phyloP scores from a whole-genome alignment of 805 yeast genomes.

The Kurtzmaniella fragi region DNA sequence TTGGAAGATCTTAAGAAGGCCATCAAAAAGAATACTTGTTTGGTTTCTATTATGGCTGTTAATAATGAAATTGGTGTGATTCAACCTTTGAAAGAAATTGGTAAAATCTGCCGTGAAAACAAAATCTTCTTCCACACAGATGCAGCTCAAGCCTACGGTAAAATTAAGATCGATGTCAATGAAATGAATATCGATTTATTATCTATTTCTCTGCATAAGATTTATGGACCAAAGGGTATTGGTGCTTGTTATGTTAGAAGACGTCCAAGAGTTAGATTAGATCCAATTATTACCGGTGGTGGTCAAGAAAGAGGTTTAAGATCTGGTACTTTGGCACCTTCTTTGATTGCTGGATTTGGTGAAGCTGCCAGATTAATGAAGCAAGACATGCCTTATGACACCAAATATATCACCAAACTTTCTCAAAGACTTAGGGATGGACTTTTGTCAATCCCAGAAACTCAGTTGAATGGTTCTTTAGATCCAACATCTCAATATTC shows the following conservation, averaged over 20 bases:
- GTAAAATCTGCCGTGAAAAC: slow-evolving; percentile 74
- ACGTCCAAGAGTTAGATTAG: slow-evolving; percentile 96
- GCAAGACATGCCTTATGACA: slow-evolving; percentile 71
- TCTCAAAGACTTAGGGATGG: slow-evolving; percentile 71
- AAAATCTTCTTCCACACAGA: slow-evolving; percentile 97
- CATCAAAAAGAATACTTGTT: slow-evolving; percentile 83
- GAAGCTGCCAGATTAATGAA: slow-evolving; percentile 88
- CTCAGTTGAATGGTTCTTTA: slow-evolving; percentile 83
- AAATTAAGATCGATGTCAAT: slow-evolving; percentile 88
- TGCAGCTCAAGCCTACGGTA: slow-evolving; percentile 96
- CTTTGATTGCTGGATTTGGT: slow-evolving; percentile 91
- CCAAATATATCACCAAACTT: slow-evolving; percentile 60
- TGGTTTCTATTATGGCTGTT: slow-evolving; percentile 94
- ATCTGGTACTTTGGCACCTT: slow-evolving; percentile 97
- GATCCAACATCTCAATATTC: slow-evolving; percentile 52
- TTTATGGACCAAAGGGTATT: slow-evolving; percentile 96
- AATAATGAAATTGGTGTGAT: slow-evolving; percentile 97
- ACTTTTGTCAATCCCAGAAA: slow-evolving; percentile 77
- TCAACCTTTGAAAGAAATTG: slow-evolving; percentile 94
- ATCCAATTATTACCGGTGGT: slow-evolving; percentile 94
- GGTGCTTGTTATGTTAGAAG: slow-evolving; percentile 95
- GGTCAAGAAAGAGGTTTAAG: slow-evolving; percentile 98
- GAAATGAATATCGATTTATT: slow-evolving; percentile 86
- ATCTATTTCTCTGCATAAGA: slow-evolving; percentile 93
- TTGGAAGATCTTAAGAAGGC: slow-evolving; percentile 74